A percentile compares a stretch with the other conserved stretches of the same genome.
phyloP scores from a whole-genome alignment of 1,284 basidiomycete genomes.

The Melanopsichium pennsylvanicum region DNA sequence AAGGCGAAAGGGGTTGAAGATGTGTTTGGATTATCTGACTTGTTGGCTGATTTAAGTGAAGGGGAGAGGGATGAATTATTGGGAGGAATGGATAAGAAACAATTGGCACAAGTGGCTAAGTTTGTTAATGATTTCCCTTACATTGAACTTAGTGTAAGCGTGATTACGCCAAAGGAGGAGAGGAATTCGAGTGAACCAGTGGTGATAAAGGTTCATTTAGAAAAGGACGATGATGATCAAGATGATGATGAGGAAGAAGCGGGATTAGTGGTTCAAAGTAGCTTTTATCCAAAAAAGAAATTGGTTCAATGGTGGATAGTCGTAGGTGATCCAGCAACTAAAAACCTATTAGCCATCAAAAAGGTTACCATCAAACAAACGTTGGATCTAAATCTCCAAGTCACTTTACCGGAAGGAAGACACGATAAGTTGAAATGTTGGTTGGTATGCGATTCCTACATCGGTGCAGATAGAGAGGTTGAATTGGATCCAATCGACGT shows the following conservation, averaged over 20 bases:
- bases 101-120: slow-evolving; percentile 69
- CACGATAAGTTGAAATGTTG: slow-evolving; percentile 83
- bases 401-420: slow-evolving; percentile 76
- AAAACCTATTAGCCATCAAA: slow-evolving; percentile 88
- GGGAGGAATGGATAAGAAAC: slow-evolving; percentile 78
- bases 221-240: slow-evolving; percentile 85
- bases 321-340: slow-evolving; percentile 78
- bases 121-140: slow-evolving; percentile 72
- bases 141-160: slow-evolving; percentile 82
- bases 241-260: slow-evolving; percentile 69
- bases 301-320: slow-evolving; percentile 98
- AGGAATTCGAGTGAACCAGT: slow-evolving; percentile 75
- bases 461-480: slow-evolving; percentile 63
- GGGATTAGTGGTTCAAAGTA: slow-evolving; percentile 80
- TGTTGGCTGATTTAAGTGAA: slow-evolving; percentile 55
- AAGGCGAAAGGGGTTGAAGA: slow-evolving; percentile 68
- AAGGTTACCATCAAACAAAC: slow-evolving; percentile 80
- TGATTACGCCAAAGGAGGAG: slow-evolving; percentile 71
- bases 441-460: slow-evolving; percentile 89
- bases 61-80: slow-evolving; percentile 73
- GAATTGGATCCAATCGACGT: slow-evolving; percentile 49
- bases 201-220: slow-evolving; percentile 78
- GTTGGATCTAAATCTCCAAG: slow-evolving; percentile 84
- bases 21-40: slow-evolving; percentile 58
- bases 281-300: slow-evolving; percentile 89